Evolutionary conservation across 106 monocot genomes (phyloP).

Genomic region (Dendrobium catenatum): DNA sequence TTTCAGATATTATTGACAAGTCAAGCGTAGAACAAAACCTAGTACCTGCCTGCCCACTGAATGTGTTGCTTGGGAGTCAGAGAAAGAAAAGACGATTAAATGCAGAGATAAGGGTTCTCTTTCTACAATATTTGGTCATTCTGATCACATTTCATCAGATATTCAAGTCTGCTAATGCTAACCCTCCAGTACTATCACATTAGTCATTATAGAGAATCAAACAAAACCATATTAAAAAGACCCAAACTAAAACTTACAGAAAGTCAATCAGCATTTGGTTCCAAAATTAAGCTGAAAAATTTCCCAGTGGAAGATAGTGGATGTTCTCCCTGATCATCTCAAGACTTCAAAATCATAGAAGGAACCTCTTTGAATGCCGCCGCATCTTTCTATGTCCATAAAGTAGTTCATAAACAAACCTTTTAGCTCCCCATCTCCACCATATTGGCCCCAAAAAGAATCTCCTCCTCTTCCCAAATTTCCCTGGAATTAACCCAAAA

Average conservation of each 20-base stretch:
- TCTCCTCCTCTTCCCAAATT: slow-evolving; percentile 24
- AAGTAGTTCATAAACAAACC: slow-evolving; percentile 32
- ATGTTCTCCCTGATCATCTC: no score
- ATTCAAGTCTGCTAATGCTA: not conserved
- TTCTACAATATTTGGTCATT: no score
- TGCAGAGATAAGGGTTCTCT: no score
- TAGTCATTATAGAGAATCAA: not conserved
- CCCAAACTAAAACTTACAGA: no score
- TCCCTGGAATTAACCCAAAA: slow-evolving; percentile 21
- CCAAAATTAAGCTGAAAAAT: not conserved
- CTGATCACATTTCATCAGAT: not conserved
- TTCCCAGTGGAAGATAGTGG: not conserved
- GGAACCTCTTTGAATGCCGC: not conserved
- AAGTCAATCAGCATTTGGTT: not conserved
- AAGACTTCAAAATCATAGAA: not conserved
- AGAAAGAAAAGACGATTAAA: no score
- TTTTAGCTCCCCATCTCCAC: slow-evolving; percentile 65
- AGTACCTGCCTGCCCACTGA: no score
- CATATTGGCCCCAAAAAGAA: slow-evolving; percentile 33
- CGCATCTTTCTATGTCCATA: not conserved
- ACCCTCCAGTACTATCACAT: not conserved
- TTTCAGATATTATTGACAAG: no score
- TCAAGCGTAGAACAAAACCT: no score
- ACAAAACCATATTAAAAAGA: not conserved
- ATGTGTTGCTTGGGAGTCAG: no score